Evolutionary conservation across 495 filamentous ascomycete genomes (phyloP), one percentile per base, ranked within the genome.

Genomic region (Durotheca rogersii): DNA sequence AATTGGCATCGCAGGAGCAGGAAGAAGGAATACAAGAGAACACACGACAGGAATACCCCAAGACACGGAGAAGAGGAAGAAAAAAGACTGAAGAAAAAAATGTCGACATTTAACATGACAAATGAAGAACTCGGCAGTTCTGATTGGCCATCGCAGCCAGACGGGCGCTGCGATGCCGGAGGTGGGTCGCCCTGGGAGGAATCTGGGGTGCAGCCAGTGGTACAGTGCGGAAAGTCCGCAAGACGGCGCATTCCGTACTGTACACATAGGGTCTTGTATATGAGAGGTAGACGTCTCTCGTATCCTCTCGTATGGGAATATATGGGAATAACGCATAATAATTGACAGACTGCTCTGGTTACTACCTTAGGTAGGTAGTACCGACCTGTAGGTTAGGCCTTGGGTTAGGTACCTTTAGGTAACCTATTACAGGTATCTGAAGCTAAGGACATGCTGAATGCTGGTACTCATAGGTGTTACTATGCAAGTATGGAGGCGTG

Each of bases 1-100:
- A 33, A 43, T 56, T 56, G 47, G 25, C 51, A 60, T 60, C 56
- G 41, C 51, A 60, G 10, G 39, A 46, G n/a, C 45, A 54, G n/a
- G n/a, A 38, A 23, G 30, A 7, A 41, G 36, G 20, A 41, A 6
- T 31, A 56, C 14, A 41, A 43, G 16, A 33, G n/a, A n/a, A n/a
- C n/a, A n/a, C n/a, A n/a, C n/a, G 39, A 38, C 32, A 14, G 4
- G 33, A 36, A 36, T 18, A 36, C 20, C 2, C 12, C 16, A 17
- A 15, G 12, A 6, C 18, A 10, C 19, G 17, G 11, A 38, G 17
- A 20, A 38, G 17, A 38, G 38, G 17, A 32, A 11, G 21, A 7
- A 52, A 44, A 52, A 31, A 30, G 17, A 31, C n/a, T 25, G 29
- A 45, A 49, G 44, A 55, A 53, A 51, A 43, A 41, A 41, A 51